Evolutionary conservation across 139 green algal genomes (phyloP).

Genomic region (Diplosphaera chodatii): DNA sequence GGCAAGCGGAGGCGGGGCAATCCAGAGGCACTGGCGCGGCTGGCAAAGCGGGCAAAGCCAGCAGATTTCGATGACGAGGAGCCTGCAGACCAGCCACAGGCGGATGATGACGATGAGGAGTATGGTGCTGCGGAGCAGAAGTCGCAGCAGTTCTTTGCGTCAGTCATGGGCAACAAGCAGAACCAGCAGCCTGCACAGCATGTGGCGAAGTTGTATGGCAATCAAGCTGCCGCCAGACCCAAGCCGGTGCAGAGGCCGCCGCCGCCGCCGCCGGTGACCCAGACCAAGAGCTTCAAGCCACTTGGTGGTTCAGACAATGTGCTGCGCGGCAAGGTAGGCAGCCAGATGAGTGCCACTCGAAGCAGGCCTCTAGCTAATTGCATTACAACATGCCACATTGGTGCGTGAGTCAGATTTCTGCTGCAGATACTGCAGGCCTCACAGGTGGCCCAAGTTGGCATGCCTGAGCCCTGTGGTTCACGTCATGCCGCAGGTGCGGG

Average conservation of each 20-base stretch:
- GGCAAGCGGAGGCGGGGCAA: background rate
- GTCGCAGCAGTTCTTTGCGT: slow-evolving; percentile 1
- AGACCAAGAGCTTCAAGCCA: background rate
- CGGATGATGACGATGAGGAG: background rate
- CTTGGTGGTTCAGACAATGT: background rate
- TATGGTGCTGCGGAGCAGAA: background rate
- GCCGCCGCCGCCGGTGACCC: background rate
- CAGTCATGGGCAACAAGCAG: background rate
- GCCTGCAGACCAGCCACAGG: background rate
- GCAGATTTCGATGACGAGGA: background rate
- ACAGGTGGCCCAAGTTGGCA: too few relatives aligned
- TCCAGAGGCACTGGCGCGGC: background rate
- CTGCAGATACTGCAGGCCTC: too few relatives aligned
- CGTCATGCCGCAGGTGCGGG: background rate
- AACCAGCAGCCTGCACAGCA: background rate
- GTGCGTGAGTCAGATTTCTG: too few relatives aligned
- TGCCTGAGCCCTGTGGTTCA: too few relatives aligned
- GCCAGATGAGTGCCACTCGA: too few relatives aligned
- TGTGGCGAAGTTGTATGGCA: background rate
- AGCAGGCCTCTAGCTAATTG: too few relatives aligned
- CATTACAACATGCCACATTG: too few relatives aligned
- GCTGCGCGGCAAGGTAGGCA: background rate
- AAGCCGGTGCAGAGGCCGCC: background rate
- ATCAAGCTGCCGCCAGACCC: background rate
- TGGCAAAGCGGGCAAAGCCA: background rate